A percentile compares a stretch with the other conserved stretches of the same genome.
Conservation (phyloP, 2,329 filamentous ascomycete species). For the Amylocarpus encephaloides region DNA sequence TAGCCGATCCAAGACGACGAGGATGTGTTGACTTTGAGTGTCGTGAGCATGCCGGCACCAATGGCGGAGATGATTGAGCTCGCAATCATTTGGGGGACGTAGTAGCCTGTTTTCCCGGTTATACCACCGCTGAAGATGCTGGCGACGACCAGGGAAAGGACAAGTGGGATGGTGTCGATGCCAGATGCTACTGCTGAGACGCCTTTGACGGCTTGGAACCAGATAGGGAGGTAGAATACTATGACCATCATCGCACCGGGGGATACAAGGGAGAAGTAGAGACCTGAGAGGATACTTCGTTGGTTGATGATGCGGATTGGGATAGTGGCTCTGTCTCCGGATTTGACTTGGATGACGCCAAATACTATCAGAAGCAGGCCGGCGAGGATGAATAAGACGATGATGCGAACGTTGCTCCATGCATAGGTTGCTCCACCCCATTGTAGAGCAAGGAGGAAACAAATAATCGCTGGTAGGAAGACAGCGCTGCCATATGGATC, state of each 20-base stretch:
- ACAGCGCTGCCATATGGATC: conserved; percentile 33
- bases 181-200: conserved; percentile 35
- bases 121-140: conserved; percentile 30
- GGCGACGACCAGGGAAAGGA: conserved; percentile 30
- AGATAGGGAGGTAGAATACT: conserved; percentile 41
- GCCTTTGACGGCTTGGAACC: conserved; percentile 41
- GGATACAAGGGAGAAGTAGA: conserved; percentile 31
- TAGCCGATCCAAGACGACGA: conserved; percentile 33
- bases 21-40: conserved; percentile 31
- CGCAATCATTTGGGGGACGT: conserved; percentile 22
- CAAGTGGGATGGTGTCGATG: conserved; percentile 32
- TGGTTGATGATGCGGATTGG: conserved; percentile 35
- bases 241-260: conserved; percentile 37
- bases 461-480: conserved; percentile 30
- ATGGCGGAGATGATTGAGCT: conserved; percentile 29
- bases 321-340: conserved; percentile 35
- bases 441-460: conserved; percentile 31
- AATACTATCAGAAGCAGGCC: conserved; percentile 28
- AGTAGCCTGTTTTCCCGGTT: conserved; percentile 28
- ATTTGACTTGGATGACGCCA: conserved; percentile 31
- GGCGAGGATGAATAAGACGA: conserved; percentile 32
- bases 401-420: conserved; percentile 32
- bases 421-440: conserved; percentile 30
- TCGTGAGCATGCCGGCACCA: conserved; percentile 37
- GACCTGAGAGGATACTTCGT: conserved; percentile 31